phyloP scores from a whole-genome alignment of 768 basidiomycete species.

The Mycena metata region DNA sequence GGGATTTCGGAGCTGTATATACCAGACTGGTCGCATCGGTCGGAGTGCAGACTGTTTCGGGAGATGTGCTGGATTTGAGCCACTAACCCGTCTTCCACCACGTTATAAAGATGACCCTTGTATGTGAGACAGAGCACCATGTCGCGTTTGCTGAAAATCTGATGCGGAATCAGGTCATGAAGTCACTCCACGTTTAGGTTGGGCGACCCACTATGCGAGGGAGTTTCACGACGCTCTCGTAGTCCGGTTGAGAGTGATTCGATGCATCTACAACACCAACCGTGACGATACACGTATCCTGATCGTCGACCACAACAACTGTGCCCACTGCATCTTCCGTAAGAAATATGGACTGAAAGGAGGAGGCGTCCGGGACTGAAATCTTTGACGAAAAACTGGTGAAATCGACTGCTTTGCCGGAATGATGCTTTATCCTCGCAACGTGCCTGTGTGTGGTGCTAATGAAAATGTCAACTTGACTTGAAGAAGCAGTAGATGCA shows the following conservation, averaged over 20 bases:
- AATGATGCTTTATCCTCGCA: conserved; percentile 18
- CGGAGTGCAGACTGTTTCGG: conserved; percentile 12
- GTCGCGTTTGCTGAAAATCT: conserved; percentile 3
- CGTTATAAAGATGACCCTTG: conserved; percentile 27
- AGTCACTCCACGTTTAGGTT: too few species aligned
- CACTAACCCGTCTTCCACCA: conserved; percentile 14
- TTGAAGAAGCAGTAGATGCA: too few species aligned
- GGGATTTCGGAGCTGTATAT: background rate
- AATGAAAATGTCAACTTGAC: too few species aligned
- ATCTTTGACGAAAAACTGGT: background rate
- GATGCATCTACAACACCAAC: background rate
- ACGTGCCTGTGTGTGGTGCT: conserved; percentile 17
- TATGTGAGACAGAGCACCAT: conserved; percentile 15
- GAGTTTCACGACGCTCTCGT: too few species aligned
- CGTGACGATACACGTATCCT: too few species aligned
- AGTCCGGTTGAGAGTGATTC: too few species aligned
- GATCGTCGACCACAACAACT: background rate
- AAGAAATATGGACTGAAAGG: conserved; percentile 20
- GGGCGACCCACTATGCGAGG: too few species aligned
- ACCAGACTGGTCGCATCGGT: background rate
- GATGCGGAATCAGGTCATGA: background rate
- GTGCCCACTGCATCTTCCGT: conserved; percentile 15
- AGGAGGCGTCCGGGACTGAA: background rate
- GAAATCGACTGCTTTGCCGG: conserved; percentile 12
- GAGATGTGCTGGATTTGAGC: conserved; percentile 32